Percentiles rank a stretch among this genome's conserved stretches.
Conservation (phyloP, 2,329 filamentous ascomycete species). For the Colletotrichum horii region DNA sequence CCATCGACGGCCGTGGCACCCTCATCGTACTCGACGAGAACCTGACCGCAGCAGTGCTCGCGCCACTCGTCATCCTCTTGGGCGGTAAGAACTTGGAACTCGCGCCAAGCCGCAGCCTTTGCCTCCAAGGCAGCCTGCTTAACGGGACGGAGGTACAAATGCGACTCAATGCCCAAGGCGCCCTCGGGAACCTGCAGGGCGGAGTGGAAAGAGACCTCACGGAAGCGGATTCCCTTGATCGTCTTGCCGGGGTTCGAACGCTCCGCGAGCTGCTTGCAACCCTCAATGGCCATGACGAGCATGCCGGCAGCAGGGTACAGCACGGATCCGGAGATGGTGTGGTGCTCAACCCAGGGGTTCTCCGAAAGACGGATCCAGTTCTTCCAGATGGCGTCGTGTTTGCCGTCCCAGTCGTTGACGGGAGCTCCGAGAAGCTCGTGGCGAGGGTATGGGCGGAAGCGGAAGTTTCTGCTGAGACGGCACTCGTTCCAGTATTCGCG, state of each 20-base stretch:
- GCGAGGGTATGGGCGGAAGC: slow-evolving; percentile 4
- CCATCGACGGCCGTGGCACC: neutral
- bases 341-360: slow-evolving; percentile 36
- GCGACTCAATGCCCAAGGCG: neutral
- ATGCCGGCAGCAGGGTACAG: slow-evolving; percentile 32
- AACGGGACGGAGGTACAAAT: neutral
- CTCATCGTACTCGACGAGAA: neutral
- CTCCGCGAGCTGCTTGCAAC: neutral
- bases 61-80: neutral
- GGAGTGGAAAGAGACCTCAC: neutral
- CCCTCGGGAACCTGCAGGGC: neutral
- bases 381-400: slow-evolving; percentile 23
- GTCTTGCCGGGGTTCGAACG: neutral
- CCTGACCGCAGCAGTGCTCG: neutral
- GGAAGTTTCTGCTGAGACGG: slow-evolving; percentile 5
- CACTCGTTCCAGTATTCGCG: slow-evolving; percentile 8
- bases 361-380: slow-evolving; percentile 27
- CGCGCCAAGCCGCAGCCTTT: neutral
- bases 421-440: slow-evolving; percentile 20
- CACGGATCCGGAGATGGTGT: slow-evolving; percentile 31
- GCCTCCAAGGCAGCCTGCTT: neutral
- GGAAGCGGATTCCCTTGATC: slow-evolving; percentile 20
- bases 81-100: neutral
- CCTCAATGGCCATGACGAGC: neutral
- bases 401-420: slow-evolving; percentile 22